These are phyloP conservation scores for Polysphondylium violaceum DNA, from an alignment of 78 protist species.

Conservation along the genomic window DNA sequence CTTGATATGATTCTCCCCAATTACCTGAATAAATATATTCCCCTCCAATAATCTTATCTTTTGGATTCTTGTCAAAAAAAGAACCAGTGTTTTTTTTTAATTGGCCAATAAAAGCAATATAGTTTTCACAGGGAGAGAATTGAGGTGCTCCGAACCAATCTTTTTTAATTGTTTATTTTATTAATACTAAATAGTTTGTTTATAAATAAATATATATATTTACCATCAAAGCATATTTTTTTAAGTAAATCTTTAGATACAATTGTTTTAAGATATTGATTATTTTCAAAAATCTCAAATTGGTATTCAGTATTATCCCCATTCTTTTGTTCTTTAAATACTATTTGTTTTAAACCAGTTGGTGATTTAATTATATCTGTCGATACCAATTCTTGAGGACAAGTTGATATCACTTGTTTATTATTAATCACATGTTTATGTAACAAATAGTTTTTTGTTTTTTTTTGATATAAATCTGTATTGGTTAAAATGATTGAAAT, in stretches of 20 bases:
- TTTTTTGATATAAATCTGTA: too few relatives aligned
- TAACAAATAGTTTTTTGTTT: too few relatives aligned
- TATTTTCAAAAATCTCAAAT: slow-evolving; percentile 21
- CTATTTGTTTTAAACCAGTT: not conserved
- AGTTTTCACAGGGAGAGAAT: slow-evolving; percentile 74
- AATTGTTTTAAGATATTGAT: not conserved
- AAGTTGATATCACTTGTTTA: too few relatives aligned
- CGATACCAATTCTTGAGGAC: not conserved
- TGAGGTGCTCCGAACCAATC: slow-evolving; percentile 61
- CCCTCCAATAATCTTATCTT: slow-evolving; percentile 36
- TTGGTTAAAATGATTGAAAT: too few relatives aligned
- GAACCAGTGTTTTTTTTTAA: not conserved
- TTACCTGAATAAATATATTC: slow-evolving; percentile 12
- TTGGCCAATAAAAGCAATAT: slow-evolving; percentile 52
- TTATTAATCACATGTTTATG: too few relatives aligned
- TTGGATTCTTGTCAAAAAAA: slow-evolving; percentile 36
- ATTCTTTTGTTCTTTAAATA: not conserved
- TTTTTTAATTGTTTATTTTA: not conserved
- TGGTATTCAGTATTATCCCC: slow-evolving; percentile 1
- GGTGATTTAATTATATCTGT: not conserved
- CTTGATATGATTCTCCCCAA: slow-evolving; percentile 69
- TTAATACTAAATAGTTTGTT: not conserved
- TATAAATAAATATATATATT: not conserved
- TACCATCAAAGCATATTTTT: slow-evolving; percentile 52
- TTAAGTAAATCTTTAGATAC: slow-evolving; percentile 30